Base-by-base conservation (phyloP, 306 rosid species). In the Boehmeria nivea region DNA sequence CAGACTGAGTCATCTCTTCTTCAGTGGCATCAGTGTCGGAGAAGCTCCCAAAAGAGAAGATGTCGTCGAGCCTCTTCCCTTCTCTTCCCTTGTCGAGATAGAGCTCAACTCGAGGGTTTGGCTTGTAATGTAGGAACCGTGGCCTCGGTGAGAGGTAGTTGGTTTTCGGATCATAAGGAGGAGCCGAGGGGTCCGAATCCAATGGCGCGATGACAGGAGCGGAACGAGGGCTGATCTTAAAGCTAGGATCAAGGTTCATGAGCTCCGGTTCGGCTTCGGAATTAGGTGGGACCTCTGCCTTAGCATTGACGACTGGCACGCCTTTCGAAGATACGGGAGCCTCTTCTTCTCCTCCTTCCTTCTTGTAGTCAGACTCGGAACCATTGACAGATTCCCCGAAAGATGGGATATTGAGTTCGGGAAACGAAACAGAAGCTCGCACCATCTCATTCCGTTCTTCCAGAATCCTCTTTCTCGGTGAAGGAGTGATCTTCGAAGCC, bases 111-210 rank as follows among this genome's bases (percentile, higher is more conserved):
- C 84, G 64, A 2, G 83, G 80, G 51, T 76, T 83, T 0, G 95
- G 95, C 63, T 60, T 77, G 73, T 86, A 89, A 63, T 68, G 87
- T 43, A 89, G 95, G 61, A 89, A 89, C 68, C 78, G 89, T 2
- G 97, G 95, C 64, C 97, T 79, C 0, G 97, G 94, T 1, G 94
- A 89, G 23, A 83, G 78, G 64, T 77, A 86, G 68, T 89, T 89
- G 13, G 83, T 80, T 78, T 79, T 86, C 20, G 95, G 94, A 62
- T 86, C 94, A 61, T 83, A 86, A 9, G 95, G 87, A 34, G 83
- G 82, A 36, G 65, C 49, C 52, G 59, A 53, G 21, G 89, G 94
- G 60, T 89, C 94, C 0, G 74, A 80, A 60, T 79, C 97, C 22
- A 75, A 76, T 36, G 89, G 81, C 21, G 73, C 76, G 26, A 81